Conservation (phyloP, 192 early-diverging fungal species). For the Umbelopsis ramanniana region DNA sequence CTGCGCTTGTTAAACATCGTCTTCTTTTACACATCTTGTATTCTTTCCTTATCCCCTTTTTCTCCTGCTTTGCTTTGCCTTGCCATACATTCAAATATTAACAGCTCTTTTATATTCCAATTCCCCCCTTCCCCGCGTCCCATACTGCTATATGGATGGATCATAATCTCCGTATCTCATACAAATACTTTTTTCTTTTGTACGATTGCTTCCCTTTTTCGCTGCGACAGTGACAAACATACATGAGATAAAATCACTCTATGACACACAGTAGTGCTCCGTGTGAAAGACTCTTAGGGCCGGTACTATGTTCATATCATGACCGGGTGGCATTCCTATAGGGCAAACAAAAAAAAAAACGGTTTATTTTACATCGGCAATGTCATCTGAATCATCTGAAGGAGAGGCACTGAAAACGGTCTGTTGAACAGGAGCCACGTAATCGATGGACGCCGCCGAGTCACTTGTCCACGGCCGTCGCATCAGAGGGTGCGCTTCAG, state of each 20-base stretch:
- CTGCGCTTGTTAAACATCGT: slow-evolving; percentile 14
- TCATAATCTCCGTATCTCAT: slow-evolving; percentile 4
- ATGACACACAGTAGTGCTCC: neutral
- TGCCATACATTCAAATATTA: neutral
- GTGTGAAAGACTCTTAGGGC: too few species aligned
- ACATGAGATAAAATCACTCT: neutral
- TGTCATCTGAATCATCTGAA: neutral
- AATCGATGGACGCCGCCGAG: neutral
- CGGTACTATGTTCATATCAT: too few species aligned
- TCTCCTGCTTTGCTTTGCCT: too few species aligned
- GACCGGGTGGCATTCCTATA: too few species aligned
- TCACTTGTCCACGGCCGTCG: slow-evolving; percentile 5
- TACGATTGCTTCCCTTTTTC: neutral
- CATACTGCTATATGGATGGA: slow-evolving; percentile 3
- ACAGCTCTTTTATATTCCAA: neutral
- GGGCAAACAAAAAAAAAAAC: too few species aligned
- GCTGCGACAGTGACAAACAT: neutral
- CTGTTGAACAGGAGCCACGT: neutral
- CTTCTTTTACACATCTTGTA: slow-evolving; percentile 13
- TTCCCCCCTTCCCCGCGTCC: neutral
- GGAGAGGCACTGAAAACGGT: neutral
- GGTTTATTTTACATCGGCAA: neutral
- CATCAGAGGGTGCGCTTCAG: slow-evolving; percentile 88
- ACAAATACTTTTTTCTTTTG: neutral
- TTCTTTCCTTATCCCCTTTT: neutral